Evolutionary conservation across 129 eudicot genomes (phyloP).

Genomic region (Flaveria linearis): DNA sequence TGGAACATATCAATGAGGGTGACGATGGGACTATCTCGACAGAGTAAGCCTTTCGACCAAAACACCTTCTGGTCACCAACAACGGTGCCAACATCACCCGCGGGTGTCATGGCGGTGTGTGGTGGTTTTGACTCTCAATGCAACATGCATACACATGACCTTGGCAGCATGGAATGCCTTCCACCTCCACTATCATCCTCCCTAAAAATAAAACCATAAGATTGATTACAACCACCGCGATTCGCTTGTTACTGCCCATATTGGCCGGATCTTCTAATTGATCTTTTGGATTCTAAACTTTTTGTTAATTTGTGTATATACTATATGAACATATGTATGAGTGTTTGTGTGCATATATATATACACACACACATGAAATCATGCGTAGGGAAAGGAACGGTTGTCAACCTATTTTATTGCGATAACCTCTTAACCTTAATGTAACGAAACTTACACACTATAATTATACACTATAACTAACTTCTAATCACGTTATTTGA

Average conservation of each 20-base stretch:
- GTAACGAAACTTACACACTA: too few species aligned
- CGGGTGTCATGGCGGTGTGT: background rate
- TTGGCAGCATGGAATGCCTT: slow-evolving; percentile 23
- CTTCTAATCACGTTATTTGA: too few species aligned
- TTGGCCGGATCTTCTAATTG: background rate
- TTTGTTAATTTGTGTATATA: background rate
- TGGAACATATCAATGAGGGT: background rate
- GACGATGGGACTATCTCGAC: background rate
- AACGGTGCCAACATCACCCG: background rate
- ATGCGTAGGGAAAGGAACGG: background rate
- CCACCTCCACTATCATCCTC: slow-evolving; percentile 9
- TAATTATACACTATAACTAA: too few species aligned
- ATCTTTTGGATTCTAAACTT: background rate
- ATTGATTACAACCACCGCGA: slow-evolving; percentile 10
- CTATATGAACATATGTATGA: background rate
- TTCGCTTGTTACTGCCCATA: slow-evolving; percentile 29
- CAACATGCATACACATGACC: slow-evolving; percentile 5
- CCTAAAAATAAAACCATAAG: slow-evolving; percentile 25
- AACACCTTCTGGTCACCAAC: slow-evolving; percentile 17
- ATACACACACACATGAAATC: too few species aligned
- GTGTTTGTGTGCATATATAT: too few species aligned
- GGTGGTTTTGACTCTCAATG: background rate
- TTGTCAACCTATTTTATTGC: too few species aligned
- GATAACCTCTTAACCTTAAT: too few species aligned
- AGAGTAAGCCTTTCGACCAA: slow-evolving; percentile 32